Base-by-base conservation (phyloP, 306 rosid species). In the Leucaena leucocephala region DNA sequence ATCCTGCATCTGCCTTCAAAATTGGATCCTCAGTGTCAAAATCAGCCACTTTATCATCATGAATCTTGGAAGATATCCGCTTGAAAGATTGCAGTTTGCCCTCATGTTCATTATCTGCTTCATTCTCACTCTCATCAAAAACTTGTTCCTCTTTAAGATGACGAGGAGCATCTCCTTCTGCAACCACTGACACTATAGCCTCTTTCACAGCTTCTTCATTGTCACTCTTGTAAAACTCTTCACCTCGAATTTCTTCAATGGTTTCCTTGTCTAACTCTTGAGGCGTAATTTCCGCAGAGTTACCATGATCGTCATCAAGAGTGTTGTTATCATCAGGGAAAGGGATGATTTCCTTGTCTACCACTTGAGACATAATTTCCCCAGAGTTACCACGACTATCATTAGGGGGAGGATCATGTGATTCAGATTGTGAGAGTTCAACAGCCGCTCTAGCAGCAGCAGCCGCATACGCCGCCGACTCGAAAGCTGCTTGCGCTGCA, bases 401-500 rank as follows among this genome's bases (percentile, higher is more conserved):
- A 78, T 80, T 91, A 42, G 88, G 52, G 19, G 72, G 72, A 67
- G 72, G 89, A 84, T 86, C 97, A 42, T 80, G 82, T 12, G 94
- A 40, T 17, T 83, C 91, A 6, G 89, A 80, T 81, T 92, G 81
- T n/a, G 95, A 88, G 79, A 94, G 97, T 68, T 89, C 93, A 72
- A 92, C 86, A 3, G 97, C 98, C 64, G 95, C 97, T 81, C 91
- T 89, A 57, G 97, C 98, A 33, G 98, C 98, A 46, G 82, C 97
- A 0, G 97, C 98, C 43, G 97, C 98, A 77, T 85, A 71, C 68
- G 97, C 97, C 8, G 98, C 98, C 3, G 97, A 92, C 83, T 94
- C 93, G 21, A 92, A 94, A 16, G 98, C 98, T 82, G 97, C 98
- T 77, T 94, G 97, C 54, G 98, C 98, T 54, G 98, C 97, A 76